Base-by-base conservation (phyloP, 129 eudicot genomes). In the Gnaphalium uliginosum region DNA sequence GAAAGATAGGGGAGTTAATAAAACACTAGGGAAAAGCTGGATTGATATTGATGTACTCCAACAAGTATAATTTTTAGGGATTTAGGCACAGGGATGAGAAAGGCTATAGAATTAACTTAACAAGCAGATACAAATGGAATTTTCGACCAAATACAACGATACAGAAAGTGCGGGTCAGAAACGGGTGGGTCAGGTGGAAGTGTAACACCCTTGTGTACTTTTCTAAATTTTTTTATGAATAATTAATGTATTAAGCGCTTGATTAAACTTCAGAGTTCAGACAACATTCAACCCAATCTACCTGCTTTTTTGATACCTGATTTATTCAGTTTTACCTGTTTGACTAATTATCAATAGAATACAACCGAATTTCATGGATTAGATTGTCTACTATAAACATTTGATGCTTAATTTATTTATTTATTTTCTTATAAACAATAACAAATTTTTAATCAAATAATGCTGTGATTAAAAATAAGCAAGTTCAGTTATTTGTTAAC, bases 11-110 rank as follows among this genome's bases (percentile, higher is more conserved):
- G 95, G 92, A 17, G 80, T 90, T 30, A 81, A 83, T 60, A 93
- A 93, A 64, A 54, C 86, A 68, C 87, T 90, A 41, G 98, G 98
- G 53, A 84, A 78, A 85, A 93, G 98, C 39, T 93, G 98, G 98
- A 85, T 87, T 68, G 96, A 92, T 69, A 60, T 75, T 69, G 73
- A 79, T 46, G 70, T 26, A 54, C 32, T 32, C 29, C 66, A 54
- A 32, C 24, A 29, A 5, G 17, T 15, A 29, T 71, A 56, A 43
- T 2, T 46, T 14, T 14, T 13, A 6, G 67, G 19, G 5, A 7
- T 29, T 29, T 0, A 51, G 17, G 58, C 57, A 14, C 7, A 35
- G 41, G 41, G 7, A 35, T 35, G 41, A 7, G 41, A 35, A 6
- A 0, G 41, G 41, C 41, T 35, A 35, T 35, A 35, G 41, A 35